phyloP scores from a whole-genome alignment of 2,329 filamentous ascomycete species.

The Phoma sp. region DNA sequence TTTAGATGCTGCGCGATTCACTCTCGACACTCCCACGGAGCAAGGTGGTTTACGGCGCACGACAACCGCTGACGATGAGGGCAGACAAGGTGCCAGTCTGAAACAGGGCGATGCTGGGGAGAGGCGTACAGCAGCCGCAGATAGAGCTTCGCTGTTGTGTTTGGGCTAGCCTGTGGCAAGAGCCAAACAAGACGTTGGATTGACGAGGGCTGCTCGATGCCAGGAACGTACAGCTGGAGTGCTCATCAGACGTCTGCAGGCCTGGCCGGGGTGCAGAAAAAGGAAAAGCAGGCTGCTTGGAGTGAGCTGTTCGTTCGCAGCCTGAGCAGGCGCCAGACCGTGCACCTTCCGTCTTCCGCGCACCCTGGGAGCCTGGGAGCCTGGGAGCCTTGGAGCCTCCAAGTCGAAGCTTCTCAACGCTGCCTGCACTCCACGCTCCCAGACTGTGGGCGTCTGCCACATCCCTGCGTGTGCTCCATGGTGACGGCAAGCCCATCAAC shows the following conservation, averaged over 20 bases:
- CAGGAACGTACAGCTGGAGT: slow-evolving; percentile 37
- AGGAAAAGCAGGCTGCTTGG: slow-evolving; percentile 36
- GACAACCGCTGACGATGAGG: slow-evolving; percentile 37
- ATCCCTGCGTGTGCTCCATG: slow-evolving; percentile 31
- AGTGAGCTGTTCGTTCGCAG: slow-evolving; percentile 24
- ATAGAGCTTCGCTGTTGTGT: slow-evolving; percentile 32
- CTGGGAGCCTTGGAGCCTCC: too few species aligned
- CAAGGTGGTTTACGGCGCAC: slow-evolving; percentile 25
- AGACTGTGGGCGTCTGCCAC: slow-evolving; percentile 21
- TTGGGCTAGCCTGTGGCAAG: slow-evolving; percentile 36
- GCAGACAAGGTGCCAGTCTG: slow-evolving; percentile 41
- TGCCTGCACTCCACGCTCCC: slow-evolving; percentile 30
- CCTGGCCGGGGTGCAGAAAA: slow-evolving; percentile 32
- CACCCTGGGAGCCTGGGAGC: slow-evolving; percentile 16
- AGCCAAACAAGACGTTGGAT: slow-evolving; percentile 38
- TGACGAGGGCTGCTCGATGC: slow-evolving; percentile 37
- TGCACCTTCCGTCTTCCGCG: slow-evolving; percentile 46
- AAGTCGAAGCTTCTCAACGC: slow-evolving; percentile 21
- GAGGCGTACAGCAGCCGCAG: slow-evolving; percentile 45
- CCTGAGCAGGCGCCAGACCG: slow-evolving; percentile 28
- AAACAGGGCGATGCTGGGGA: slow-evolving; percentile 40
- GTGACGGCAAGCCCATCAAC: slow-evolving; percentile 20
- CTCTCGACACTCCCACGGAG: slow-evolving; percentile 29
- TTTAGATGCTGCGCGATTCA: slow-evolving; percentile 36
- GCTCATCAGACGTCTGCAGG: slow-evolving; percentile 33